Evolutionary conservation across 768 basidiomycete genomes (phyloP), one percentile per base, ranked within the genome.

Genomic region (Filobasidium wieringae): DNA sequence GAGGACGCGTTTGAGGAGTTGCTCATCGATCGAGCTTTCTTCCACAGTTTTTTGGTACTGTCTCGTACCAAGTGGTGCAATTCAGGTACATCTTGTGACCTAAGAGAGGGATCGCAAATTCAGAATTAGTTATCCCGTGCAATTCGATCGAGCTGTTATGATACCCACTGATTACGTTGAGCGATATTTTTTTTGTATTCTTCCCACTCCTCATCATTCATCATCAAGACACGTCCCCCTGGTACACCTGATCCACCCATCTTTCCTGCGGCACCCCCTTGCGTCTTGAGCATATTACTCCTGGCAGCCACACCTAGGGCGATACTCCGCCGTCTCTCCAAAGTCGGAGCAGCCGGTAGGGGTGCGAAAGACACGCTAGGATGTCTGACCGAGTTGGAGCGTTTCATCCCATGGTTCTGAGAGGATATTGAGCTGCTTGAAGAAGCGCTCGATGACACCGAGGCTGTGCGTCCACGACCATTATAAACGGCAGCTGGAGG

Each of bases 181-280:
- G 53, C 22, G 53, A 62, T 63, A 15, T 63, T 51, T 55, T 60
- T 59, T 55, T 67, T 67, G 54, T 72, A 72, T 37, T 58, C 51
- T 52, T 68, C 67, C 68, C 68, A 69, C 34, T 69, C 64, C 43
- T 59, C 63, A 57, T 69, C 68, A 1, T 56, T 66, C 68, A 69
- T 67, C 53, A 68, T 61, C 37, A 68, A 47, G 19, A 53, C 53
- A 26, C 24, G n/a, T 4, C 37, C 29, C 29, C 34, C 47, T 12
- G n/a, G 7, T 2, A 32, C 29, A 6, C 39, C 51, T 11, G n/a
- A 12, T 9, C 53, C 47, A 7, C 53, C 59, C 26, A 39, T 29
- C 50, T 31, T 26, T 29, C 53, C 57, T 3, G 58, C 61, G 7
- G 58, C 53, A 34, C 57, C 49, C 15, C 66, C 67, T 36, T 58